A percentile compares a stretch with the other conserved stretches of the same genome.
phyloP scores from a whole-genome alignment of 441 rosid genomes.

The Aquilaria agallochum region DNA sequence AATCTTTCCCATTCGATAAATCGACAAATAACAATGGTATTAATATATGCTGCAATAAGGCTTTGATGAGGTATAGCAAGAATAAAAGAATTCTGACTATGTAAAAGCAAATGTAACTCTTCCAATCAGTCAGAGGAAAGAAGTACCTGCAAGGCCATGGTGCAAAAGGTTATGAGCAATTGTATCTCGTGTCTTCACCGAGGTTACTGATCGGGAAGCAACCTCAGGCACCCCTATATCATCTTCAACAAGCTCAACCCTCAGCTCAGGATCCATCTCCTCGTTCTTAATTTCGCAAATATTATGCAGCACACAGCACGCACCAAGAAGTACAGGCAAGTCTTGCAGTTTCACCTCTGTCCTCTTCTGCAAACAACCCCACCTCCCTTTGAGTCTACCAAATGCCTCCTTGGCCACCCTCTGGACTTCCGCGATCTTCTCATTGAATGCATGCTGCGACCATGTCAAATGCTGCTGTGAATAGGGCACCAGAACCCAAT shows the following conservation, averaged over 20 bases:
- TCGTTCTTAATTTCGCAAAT: constrained; percentile 63
- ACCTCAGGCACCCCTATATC: constrained; percentile 64
- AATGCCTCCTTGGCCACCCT: constrained; percentile 55
- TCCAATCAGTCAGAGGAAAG: constrained; percentile 36
- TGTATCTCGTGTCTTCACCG: constrained; percentile 59
- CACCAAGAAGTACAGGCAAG: constrained; percentile 64
- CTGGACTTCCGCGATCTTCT: constrained; percentile 63
- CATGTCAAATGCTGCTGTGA: constrained; percentile 65
- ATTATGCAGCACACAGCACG: constrained; percentile 68
- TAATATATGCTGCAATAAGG: too few relatives aligned
- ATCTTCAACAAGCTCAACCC: constrained; percentile 40
- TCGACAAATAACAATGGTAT: too few relatives aligned
- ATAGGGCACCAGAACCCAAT: constrained; percentile 79
- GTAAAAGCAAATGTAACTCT: too few relatives aligned
- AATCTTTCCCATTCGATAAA: too few relatives aligned
- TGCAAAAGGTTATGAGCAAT: constrained; percentile 72
- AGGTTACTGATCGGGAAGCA: constrained; percentile 44
- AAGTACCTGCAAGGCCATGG: constrained; percentile 79
- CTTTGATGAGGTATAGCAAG: too few relatives aligned
- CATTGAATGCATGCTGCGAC: constrained; percentile 74
- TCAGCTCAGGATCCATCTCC: constrained; percentile 36
- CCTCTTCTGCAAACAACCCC: constrained; percentile 67
- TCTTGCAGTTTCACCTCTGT: constrained; percentile 71
- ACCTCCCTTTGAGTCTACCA: constrained; percentile 59
- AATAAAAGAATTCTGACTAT: too few relatives aligned